Evolutionary conservation across 768 basidiomycete species (phyloP).

Genomic region (Boletellus ananas): DNA sequence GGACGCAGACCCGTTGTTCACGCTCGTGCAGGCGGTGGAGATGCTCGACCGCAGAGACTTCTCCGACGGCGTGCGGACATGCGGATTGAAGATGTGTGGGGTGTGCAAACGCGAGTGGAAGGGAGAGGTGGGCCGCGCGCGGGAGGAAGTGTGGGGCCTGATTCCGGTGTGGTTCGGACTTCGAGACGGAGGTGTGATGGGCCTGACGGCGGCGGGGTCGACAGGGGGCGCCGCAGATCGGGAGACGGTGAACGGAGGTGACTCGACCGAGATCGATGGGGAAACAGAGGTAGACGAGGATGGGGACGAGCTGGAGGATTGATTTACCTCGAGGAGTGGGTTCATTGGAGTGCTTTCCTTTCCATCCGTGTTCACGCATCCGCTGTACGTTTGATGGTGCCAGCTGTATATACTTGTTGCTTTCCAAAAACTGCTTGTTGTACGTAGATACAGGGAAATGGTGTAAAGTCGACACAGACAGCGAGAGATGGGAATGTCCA

Average conservation of each 20-base stretch:
- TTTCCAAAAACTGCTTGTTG: constrained; percentile 7
- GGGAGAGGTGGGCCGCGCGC: constrained; percentile 38
- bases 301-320: constrained; percentile 14
- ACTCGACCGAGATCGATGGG: constrained; percentile 3
- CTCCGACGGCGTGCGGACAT: constrained; percentile 53
- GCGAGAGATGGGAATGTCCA: constrained; percentile 1
- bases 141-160: constrained; percentile 58
- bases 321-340: neutral
- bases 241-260: constrained; percentile 1
- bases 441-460: constrained; percentile 14
- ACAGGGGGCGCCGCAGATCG: neutral
- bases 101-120: constrained; percentile 49
- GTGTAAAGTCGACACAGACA: constrained; percentile 8
- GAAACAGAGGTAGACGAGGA: constrained; percentile 11
- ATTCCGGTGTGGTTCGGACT: constrained; percentile 67
- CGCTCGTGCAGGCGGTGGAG: constrained; percentile 62
- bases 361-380: neutral
- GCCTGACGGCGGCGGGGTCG: neutral
- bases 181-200: constrained; percentile 11
- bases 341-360: constrained; percentile 15
- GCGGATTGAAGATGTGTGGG: constrained; percentile 53
- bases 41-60: constrained; percentile 73
- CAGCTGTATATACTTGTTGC: constrained; percentile 13
- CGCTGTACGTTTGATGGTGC: constrained; percentile 1
- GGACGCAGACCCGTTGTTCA: constrained; percentile 71